Evolutionary conservation across 2,329 filamentous ascomycete species (phyloP), one percentile per base, ranked within the genome.

Genomic region (Verticillium dahliae): DNA sequence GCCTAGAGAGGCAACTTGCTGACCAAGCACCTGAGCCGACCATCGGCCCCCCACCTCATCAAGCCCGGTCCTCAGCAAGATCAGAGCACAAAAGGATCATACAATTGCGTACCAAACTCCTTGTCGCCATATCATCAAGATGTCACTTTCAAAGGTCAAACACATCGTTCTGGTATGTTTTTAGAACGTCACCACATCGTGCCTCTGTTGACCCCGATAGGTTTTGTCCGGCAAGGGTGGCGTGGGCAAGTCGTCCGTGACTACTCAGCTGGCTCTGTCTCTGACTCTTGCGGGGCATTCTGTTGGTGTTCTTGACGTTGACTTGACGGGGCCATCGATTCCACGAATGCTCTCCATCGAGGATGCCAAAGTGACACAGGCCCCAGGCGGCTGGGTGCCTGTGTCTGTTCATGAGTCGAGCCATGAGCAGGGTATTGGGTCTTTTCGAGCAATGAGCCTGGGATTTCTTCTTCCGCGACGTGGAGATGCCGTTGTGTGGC

Each of bases 181-280:
- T 4, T 57, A 11, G 3, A 31, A 57, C 41, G 52, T 13, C 68
- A 45, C 57, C 35, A 34, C 41, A 13, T 38, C 31, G 52, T 1
- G 7, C 34, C 39, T 60, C 61, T 61, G 5, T n/a, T 52, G 18
- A 52, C 11, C 1, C 11, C 10, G 4, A 18, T 45, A 86, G 84
- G 84, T 94, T 65, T 89, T 99, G 57, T 98, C 95, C 13, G 95
- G 95, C 69, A 99, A 99, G 83, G 95, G 95, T 71, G 95, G 95
- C 68, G 95, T 99, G 22, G 95, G 95, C 62, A 99, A 99, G 81
- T 98, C 94, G 54, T 97, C 92, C 59, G 88, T 97, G n/a, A 98
- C 95, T 0, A 96, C 94, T 1, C 95, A 99, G 74, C 87, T 99
- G 15, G 95, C 95, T 9, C 85, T 99, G 41, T 92, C 93, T 0